phyloP scores from a whole-genome alignment of 441 rosid species.

The Isatis lusitanica region DNA sequence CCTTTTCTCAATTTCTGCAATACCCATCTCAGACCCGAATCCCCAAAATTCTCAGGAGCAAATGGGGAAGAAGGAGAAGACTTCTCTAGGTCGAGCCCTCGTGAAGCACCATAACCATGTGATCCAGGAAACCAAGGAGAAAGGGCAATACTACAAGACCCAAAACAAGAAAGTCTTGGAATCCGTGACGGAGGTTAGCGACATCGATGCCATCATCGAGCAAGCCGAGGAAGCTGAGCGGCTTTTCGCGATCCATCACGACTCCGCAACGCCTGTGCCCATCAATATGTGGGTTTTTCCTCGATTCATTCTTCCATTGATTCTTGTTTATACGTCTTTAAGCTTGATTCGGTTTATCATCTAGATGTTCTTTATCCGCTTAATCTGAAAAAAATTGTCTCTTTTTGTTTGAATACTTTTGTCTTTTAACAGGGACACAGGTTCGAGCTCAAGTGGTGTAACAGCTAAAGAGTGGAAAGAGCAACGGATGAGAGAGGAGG shows the following conservation, averaged over 20 bases:
- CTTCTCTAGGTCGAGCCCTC: constrained; percentile 69
- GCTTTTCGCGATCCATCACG: constrained; percentile 42
- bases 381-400: not conserved
- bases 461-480: constrained; percentile 60
- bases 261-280: constrained; percentile 43
- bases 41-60: not conserved
- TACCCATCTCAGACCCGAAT: not conserved
- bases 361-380: not conserved
- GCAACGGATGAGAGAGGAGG: constrained; percentile 68
- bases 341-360: not conserved
- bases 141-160: constrained; percentile 54
- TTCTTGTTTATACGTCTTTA: not conserved
- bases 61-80: constrained; percentile 87
- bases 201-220: constrained; percentile 79
- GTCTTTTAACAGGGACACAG: constrained; percentile 48
- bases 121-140: constrained; percentile 79
- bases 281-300: constrained; percentile 53
- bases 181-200: constrained; percentile 76
- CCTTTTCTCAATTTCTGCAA: not conserved
- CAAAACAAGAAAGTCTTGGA: constrained; percentile 75
- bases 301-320: not conserved
- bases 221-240: constrained; percentile 70
- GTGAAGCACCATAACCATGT: constrained; percentile 91
- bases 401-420: not conserved
- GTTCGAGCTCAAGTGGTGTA: constrained; percentile 47